Evolutionary conservation across 2,329 filamentous ascomycete species (phyloP), one percentile per base, ranked within the genome.

Genomic region (Cladosporium sp.): DNA sequence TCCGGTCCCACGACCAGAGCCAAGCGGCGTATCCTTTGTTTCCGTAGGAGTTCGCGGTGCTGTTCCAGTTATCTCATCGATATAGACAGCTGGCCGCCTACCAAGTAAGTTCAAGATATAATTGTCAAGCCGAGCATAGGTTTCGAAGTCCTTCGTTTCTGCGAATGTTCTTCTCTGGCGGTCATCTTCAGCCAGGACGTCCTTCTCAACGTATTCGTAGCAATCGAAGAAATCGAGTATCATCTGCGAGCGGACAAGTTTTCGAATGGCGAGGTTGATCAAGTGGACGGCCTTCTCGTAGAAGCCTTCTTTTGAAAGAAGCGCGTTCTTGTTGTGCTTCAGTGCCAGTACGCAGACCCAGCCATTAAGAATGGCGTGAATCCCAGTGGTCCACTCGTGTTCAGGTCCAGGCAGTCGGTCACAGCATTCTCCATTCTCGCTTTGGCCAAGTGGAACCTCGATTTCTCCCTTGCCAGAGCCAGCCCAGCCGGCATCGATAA

Each of bases 171-270:
- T 28, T 37, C 26, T 21, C 29, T 63, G 23, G 16, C 23, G 23
- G 1, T 29, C 18, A 6, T n/a, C 23, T 21, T 26, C 35, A 23
- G 50, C 26, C 12, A 11, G 40, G 35, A 16, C 28, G 29, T 53
- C 62, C 11, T 46, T 29, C 28, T 21, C 8, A 16, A 53, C 50
- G 46, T 65, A 65, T 14, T 52, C 55, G 29, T 58, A 59, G 55
- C 62, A 65, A 12, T 65, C 44, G 52, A 65, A 60, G 62, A 65
- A 65, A 44, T 56, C 44, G 21, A 50, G 23, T 10, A 65, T 65
- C 52, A 23, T 53, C 26, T 35, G 10, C 14, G 53, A 31, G 18
- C 31, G n/a, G 12, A 65, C 28, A 31, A 26, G 23, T 4, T 31
- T 31, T 29, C 35, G 49, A n/a, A 65, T n/a, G 23, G 40, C 62